Evolutionary conservation across 352 stramenopile genomes (phyloP), one percentile per base, ranked within the genome.

Genomic region (Phytophthora cactorum): DNA sequence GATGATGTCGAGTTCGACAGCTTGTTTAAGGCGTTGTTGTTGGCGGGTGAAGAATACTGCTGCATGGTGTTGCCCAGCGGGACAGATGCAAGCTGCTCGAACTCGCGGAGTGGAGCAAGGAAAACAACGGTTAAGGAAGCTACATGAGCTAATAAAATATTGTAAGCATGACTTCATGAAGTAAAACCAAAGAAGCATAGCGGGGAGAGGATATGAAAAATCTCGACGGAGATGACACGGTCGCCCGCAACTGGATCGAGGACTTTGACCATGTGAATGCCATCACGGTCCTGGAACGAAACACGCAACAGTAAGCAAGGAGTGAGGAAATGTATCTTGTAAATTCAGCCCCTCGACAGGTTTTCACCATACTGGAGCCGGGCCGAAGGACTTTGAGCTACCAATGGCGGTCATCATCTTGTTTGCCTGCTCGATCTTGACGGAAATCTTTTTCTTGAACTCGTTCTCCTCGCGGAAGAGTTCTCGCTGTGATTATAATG

Each of bases 381-480:
- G 59, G 5, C 53, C 52, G 46, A 89, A 93, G 10, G 72, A 75
- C 25, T 81, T 82, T 53, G 72, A 74, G 55, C 68, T 88, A 5
- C 81, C 79, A 34, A 67, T 44, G 25, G 56, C 63, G 3, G 70
- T 49, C n/a, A 81, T 77, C 75, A 91, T 88, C 59, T 89, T 88
- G 66, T 93, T 93, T n/a, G 82, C 82, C 77, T 93, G 84, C 15
- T 91, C 84, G 44, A 91, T 90, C 60, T 93, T 91, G 55, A 85
- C 79, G 4, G 72, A 74, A 52, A 91, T 90, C 60, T 89, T 91
- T 71, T 88, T 89, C 52, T 81, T 81, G 54, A 88, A 89, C 34
- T 90, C 84, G 14, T 47, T 73, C 43, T 93, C 82, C 65, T 91
- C 79, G 10, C 82, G 81, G 31, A 76, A 62, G 11, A 91, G 78